Evolutionary conservation across 1,284 basidiomycete species (phyloP), one percentile per base, ranked within the genome.

Genomic region (Omphalotus olearius): DNA sequence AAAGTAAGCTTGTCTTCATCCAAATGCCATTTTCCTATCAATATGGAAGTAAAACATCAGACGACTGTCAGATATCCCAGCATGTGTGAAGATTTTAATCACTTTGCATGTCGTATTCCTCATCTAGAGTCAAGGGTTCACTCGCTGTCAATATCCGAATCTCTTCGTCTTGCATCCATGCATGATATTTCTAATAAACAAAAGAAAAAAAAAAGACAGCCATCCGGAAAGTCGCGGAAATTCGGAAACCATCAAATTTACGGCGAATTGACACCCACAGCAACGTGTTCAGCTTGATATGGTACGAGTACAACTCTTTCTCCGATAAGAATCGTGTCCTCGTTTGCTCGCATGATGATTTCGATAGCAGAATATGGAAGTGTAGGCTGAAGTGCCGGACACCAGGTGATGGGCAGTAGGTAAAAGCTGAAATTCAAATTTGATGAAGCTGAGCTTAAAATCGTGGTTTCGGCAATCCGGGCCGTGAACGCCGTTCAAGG

Each of bases 41-140:
- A 13, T 33, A 53, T 30, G 23, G 20, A 25, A 26, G 14, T 6
- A 20, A 30, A 25, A 23, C 36, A 37, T 41, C 20, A 40, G 26
- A 30, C 37, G 30, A 33, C 13, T 33, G 30, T 33, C 38, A 45
- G 40, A 11, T 28, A 45, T 25, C n/a, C 37, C 20, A 3, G 23
- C n/a, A n/a, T 23, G 14, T 51, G 4, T 17, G 6, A 44, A 20
- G 25, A 40, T 28, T 40, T 44, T 83, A 13, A 10, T 51, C 62
- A 93, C 92, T 74, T 67, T 98, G 94, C 94, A 98, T 98, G 17
- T 88, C 87, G 57, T 88, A 87, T 63, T 98, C 96, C 63, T 96
- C 83, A 49, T 90, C 85, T 9, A 94, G 70, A 0, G 78, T 81
- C 36, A 98, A 74, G 5, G 86, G 85, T 62, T 97, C 93, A 51